These are phyloP conservation scores for Verruconis gallopava DNA, from an alignment of 2,329 filamentous ascomycete species.

Conservation along the genomic window DNA sequence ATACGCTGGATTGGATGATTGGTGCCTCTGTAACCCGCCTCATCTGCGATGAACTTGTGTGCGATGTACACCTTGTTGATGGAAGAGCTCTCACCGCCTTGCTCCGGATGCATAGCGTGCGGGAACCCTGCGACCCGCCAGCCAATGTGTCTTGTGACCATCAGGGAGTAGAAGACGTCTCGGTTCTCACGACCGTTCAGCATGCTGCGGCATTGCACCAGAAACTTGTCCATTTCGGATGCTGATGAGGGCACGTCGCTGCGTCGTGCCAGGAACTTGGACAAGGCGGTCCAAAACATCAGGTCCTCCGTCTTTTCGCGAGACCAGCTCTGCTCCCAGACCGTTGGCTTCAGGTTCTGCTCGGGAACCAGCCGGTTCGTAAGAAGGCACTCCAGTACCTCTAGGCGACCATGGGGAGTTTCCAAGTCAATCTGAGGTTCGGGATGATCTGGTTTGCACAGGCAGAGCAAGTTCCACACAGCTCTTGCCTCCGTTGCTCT, in stretches of 20 bases:
- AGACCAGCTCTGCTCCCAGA: constrained; percentile 29
- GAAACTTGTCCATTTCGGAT: constrained; percentile 50
- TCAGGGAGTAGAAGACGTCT: constrained; percentile 82
- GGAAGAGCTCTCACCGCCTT: constrained; percentile 16
- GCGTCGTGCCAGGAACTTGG: constrained; percentile 53
- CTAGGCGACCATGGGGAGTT: constrained; percentile 52
- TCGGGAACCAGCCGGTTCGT: constrained; percentile 52
- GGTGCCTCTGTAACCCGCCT: constrained; percentile 29
- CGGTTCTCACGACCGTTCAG: constrained; percentile 75
- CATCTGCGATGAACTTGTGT: constrained; percentile 34
- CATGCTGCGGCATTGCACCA: constrained; percentile 53
- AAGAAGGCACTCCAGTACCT: constrained; percentile 63
- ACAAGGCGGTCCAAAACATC: constrained; percentile 73
- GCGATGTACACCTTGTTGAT: constrained; percentile 32
- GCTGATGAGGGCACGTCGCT: constrained; percentile 45
- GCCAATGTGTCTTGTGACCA: constrained; percentile 62
- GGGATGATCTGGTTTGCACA: constrained; percentile 29
- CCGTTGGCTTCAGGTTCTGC: constrained; percentile 44
- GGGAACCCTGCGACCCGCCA: constrained; percentile 40
- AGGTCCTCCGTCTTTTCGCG: constrained; percentile 38
- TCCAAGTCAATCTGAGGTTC: constrained; percentile 44
- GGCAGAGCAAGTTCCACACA: constrained; percentile 45
- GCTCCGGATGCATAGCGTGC: constrained; percentile 22
- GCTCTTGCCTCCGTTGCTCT: constrained; percentile 35
- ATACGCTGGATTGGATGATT: constrained; percentile 36